Evolutionary conservation across 305 asterid genomes (phyloP), one percentile per base, ranked within the genome.

Genomic region (Fraxinus albicans): DNA sequence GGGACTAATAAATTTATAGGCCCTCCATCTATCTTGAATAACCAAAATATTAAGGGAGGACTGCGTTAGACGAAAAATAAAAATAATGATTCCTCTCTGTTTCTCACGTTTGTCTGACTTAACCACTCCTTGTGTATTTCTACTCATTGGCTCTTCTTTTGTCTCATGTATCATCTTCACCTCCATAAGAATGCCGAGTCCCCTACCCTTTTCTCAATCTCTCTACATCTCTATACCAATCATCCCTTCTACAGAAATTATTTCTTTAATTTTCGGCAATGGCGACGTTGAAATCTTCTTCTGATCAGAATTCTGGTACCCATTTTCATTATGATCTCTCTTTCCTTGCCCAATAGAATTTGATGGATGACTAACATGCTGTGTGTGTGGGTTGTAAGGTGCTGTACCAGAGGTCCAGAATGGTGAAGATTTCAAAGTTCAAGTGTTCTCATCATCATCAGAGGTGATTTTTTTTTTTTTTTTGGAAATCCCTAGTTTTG

Each of bases 391-490:
- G 53, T 34, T 38, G 12, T 63, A 72, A 21, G 82, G 58, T 82
- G 65, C 86, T 70, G 87, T 83, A 5, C 76, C 86, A 33, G 88
- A 85, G 79, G 76, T 85, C 47, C 81, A 85, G 76, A 87, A 88
- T 73, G 89, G 82, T 72, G 94, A 83, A 79, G 91, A 88, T 21
- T 82, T 86, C 76, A 85, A 87, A 85, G 95, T 92, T 21, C 88
- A 91, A 23, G 93, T 93, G 31, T 94, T 91, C 74, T 91, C 97
- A 31, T 94, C 96, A 13, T 86, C 91, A 13, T 15, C 88, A 0
- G 90, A 94, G 95, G 98, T 93, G 80, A 84, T 29, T 76, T 0
- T 50, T 50, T 6, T 74, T 6, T 55, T 5, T 19, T 55, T 23
- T 63, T 7, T 5, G 72, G 34, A 29, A 27, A 70, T 4, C 80